Conservation (phyloP, 2,329 filamentous ascomycete species). For the Cytospora piceae region DNA sequence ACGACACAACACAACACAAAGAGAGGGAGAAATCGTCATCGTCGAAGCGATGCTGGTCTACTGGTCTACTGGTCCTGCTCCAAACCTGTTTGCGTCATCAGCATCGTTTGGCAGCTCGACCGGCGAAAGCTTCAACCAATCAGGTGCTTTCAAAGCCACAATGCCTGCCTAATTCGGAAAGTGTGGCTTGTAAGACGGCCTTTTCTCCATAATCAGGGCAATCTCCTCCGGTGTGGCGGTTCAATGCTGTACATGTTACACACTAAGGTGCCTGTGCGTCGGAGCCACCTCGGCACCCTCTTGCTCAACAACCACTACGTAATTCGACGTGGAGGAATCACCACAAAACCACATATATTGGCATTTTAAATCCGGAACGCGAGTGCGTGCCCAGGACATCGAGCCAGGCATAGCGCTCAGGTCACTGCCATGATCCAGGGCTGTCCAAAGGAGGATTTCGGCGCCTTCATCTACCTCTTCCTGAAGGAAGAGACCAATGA, state of each 20-base stretch:
- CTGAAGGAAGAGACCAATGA: too few relatives aligned
- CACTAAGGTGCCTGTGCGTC: too few relatives aligned
- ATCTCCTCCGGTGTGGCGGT: not conserved
- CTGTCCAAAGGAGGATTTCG: too few relatives aligned
- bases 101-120: not conserved
- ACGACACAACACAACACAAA: constrained; percentile 18
- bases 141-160: not conserved
- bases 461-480: too few relatives aligned
- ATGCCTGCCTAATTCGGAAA: not conserved
- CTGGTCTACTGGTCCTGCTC: not conserved
- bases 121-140: not conserved
- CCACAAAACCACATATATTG: too few relatives aligned
- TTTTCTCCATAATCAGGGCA: not conserved
- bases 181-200: not conserved
- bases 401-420: too few relatives aligned
- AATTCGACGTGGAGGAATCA: too few relatives aligned
- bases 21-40: constrained; percentile 13
- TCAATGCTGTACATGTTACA: not conserved
- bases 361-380: too few relatives aligned
- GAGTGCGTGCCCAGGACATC: too few relatives aligned
- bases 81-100: constrained; percentile 20
- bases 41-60: not conserved
- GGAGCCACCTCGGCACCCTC: too few relatives aligned
- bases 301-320: too few relatives aligned
- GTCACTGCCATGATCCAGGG: too few relatives aligned